phyloP scores from a whole-genome alignment of 129 eudicot species.

The Silybum marianum region DNA sequence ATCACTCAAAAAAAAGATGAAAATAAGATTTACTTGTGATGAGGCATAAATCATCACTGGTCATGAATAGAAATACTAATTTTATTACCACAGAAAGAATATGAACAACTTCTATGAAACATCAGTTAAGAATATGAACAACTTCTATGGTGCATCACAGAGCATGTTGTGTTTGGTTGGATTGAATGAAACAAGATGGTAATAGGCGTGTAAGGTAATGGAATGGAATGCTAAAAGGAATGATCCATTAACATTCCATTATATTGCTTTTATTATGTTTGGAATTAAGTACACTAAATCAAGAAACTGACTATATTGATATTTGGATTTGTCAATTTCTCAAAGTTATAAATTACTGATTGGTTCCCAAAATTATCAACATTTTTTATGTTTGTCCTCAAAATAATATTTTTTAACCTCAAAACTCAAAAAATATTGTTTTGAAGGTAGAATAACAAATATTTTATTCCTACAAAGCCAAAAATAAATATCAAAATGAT shows the following conservation, averaged over 20 bases:
- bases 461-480: constrained; percentile 3
- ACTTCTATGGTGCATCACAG: not conserved
- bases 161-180: not conserved
- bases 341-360: not conserved
- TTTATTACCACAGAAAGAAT: not conserved
- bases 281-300: not conserved
- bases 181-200: not conserved
- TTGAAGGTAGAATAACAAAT: not conserved
- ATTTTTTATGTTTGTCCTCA: not conserved
- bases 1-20: not conserved
- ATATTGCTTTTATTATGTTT: not conserved
- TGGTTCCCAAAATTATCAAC: not conserved
- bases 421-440: not conserved
- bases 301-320: not conserved
- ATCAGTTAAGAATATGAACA: constrained; percentile 8
- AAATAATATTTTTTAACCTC: not conserved
- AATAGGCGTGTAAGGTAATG: not conserved
- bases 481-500: not conserved
- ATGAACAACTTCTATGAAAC: not conserved
- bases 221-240: not conserved
- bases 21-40: not conserved
- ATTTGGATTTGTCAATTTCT: not conserved
- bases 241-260: not conserved
- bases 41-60: not conserved
- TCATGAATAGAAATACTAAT: not conserved